Evolutionary conservation across 177 flowering plant species (phyloP).

Genomic region (Telopea speciosissima): DNA sequence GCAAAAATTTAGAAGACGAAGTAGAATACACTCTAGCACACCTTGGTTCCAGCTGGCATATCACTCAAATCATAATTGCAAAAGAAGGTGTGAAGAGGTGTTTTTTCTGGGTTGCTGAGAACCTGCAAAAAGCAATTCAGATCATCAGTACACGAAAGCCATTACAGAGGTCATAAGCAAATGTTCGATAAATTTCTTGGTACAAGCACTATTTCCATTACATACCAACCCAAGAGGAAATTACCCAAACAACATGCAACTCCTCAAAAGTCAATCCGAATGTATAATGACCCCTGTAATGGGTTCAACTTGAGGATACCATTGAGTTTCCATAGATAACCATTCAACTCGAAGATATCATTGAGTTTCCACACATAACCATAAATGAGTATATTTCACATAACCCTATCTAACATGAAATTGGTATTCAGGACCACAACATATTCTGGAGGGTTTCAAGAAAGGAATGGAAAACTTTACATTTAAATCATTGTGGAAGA

Average conservation of each 20-base stretch:
- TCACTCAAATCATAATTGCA: slow-evolving; percentile 93
- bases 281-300: no score
- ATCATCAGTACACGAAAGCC: slow-evolving; percentile 7
- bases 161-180: neutral
- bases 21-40: slow-evolving; percentile 17
- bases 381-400: no score
- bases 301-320: neutral
- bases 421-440: neutral
- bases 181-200: neutral
- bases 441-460: neutral
- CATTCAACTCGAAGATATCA: neutral
- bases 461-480: neutral
- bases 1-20: neutral
- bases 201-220: neutral
- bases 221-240: neutral
- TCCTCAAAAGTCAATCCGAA: neutral
- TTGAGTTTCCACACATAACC: neutral
- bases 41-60: slow-evolving; percentile 98
- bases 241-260: neutral
- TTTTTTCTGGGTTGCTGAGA: slow-evolving; percentile 92
- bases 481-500: neutral
- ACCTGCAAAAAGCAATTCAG: slow-evolving; percentile 42
- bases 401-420: neutral
- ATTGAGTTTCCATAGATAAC: neutral
- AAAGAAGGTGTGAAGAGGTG: slow-evolving; percentile 87